Base-by-base conservation (phyloP, 2,329 filamentous ascomycete species). In the Neofusicoccum umdonicola region DNA sequence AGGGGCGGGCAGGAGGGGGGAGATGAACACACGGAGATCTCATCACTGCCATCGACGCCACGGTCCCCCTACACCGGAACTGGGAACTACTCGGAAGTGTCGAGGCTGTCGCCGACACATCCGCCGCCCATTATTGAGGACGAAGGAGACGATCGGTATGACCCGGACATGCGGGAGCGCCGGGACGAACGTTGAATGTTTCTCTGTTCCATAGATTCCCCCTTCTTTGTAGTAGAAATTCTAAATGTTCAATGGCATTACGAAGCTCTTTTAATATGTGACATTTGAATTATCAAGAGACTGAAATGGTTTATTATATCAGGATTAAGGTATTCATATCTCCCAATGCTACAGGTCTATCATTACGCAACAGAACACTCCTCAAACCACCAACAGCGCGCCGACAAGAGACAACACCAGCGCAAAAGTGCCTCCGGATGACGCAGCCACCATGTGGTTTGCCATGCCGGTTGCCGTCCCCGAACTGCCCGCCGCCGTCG, bases 61-160 rank as follows among this genome's bases (percentile, higher is more conserved):
- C 27, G 58, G 13, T 37, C 19, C n/a, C 41, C 34, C 7, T 51
- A 50, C 13, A 13, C 34, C 4, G 45, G 35, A 9, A 50, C 44
- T 15, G 58, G 34, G 9, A 61, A 22, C 3, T 50, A 50, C n/a
- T 50, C 47, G 34, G 44, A 62, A 3, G 58, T 51, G 47, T 39
- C 45, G 9, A 48, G 47, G 58, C 11, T 45, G 58, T 50, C 42
- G 12, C 58, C 58, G 44, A 41, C 42, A 45, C 42, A 50, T 51
- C 58, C 58, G 35, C 58, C 58, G 44, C 27, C 44, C 34, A 62
- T 62, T 31, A 37, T 12, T 13, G 58, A 62, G 35, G 58, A 62
- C 6, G 37, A 48, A 27, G 12, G 44, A n/a, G 57, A 31, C 3
- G 57, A 35, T n/a, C 7, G 37, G 42, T 31, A 13, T 39, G 58